These are phyloP conservation scores for Chlamydomonas asymmetrica DNA, from an alignment of 139 green algal genomes.

Conservation along the genomic window DNA sequence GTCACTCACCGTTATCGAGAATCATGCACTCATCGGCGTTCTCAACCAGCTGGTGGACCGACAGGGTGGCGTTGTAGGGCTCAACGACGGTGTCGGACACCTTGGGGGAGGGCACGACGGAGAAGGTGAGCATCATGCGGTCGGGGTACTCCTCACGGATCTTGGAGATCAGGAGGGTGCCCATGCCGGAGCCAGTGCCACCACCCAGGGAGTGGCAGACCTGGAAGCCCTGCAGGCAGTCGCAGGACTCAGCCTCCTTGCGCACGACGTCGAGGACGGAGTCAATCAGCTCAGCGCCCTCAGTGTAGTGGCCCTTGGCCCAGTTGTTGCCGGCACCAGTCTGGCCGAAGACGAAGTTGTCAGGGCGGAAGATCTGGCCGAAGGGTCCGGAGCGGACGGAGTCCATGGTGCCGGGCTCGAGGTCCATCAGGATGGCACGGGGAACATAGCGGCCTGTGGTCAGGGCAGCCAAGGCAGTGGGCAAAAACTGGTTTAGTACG, in stretches of 20 bases:
- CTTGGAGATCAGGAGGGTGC: slow-evolving; percentile 97
- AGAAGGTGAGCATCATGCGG: slow-evolving; percentile 99
- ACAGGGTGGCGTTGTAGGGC: slow-evolving; percentile 99
- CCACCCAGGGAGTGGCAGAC: slow-evolving; percentile 95
- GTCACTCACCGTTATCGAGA: no score
- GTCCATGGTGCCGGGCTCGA: slow-evolving; percentile 91
- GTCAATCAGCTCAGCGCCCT: slow-evolving; percentile 98
- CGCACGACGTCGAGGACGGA: slow-evolving; percentile 96
- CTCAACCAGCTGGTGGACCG: slow-evolving; percentile 97
- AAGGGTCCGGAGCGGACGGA: slow-evolving; percentile 88
- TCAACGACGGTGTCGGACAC: slow-evolving; percentile 99
- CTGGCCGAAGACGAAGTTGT: slow-evolving; percentile 92
- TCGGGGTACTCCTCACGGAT: slow-evolving; percentile 98
- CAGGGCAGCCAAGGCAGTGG: no score
- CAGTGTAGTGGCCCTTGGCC: slow-evolving; percentile 99
- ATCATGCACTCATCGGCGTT: slow-evolving; percentile 98
- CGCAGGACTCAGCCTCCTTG: slow-evolving; percentile 97
- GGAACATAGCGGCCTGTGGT: slow-evolving; percentile 85
- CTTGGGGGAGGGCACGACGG: slow-evolving; percentile 98
- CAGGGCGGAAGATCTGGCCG: slow-evolving; percentile 88
- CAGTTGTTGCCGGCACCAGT: slow-evolving; percentile 99
- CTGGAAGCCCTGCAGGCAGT: slow-evolving; percentile 98
- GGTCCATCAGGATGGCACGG: slow-evolving; percentile 92
- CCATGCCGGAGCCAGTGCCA: slow-evolving; percentile 97
- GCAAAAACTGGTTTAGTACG: background rate